Conservation (phyloP, 345 rosid genomes). For the Atalantia buxifolia region DNA sequence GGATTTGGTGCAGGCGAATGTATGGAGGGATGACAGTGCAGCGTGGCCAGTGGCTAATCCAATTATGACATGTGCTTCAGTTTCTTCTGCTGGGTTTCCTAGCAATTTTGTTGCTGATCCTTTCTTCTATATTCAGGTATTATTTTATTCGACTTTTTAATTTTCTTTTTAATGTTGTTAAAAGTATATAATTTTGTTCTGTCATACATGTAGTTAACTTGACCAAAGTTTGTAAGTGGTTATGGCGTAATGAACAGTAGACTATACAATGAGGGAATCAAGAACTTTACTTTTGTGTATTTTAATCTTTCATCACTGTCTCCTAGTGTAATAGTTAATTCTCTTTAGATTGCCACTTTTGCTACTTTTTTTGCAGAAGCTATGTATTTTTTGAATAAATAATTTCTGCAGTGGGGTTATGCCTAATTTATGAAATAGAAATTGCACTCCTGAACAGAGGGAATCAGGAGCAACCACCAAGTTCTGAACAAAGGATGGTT, state of each 20-base stretch:
- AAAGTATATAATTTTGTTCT: background rate
- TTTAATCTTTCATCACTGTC: background rate
- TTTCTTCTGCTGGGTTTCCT: slow-evolving; percentile 67
- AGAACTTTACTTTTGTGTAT: background rate
- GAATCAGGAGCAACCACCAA: background rate
- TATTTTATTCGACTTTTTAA: background rate
- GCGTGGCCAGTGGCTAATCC: slow-evolving; percentile 99
- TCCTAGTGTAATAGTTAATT: background rate
- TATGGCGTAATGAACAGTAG: background rate
- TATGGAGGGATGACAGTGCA: slow-evolving; percentile 69
- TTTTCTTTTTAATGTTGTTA: background rate
- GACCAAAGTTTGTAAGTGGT: background rate
- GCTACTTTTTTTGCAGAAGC: background rate
- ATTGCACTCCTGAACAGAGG: background rate
- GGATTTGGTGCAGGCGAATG: slow-evolving; percentile 44
- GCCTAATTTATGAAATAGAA: background rate
- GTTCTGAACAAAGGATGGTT: background rate
- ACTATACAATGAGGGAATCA: background rate
- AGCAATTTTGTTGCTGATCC: slow-evolving; percentile 98
- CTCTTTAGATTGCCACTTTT: background rate
- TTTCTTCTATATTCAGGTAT: slow-evolving; percentile 79
- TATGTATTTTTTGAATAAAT: background rate
- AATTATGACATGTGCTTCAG: slow-evolving; percentile 83
- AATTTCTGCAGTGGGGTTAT: background rate
- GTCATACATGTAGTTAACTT: background rate